Evolutionary conservation across 441 rosid genomes (phyloP).

Genomic region (Viola pubescens): DNA sequence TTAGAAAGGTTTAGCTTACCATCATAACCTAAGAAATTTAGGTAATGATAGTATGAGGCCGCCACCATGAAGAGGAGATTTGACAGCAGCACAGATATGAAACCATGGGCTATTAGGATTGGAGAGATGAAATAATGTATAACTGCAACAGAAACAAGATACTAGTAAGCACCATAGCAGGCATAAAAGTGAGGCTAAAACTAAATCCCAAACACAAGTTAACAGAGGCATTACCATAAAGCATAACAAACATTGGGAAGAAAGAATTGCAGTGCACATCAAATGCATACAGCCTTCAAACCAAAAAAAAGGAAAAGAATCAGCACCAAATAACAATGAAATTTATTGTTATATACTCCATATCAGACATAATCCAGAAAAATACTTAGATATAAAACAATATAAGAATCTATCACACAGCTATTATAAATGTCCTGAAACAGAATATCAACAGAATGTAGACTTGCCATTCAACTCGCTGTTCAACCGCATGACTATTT

Average conservation of each 20-base stretch:
- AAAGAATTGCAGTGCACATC: slow-evolving; percentile 99
- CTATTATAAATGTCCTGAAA: slow-evolving; percentile 1
- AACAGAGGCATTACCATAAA: slow-evolving; percentile 55
- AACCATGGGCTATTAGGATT: slow-evolving; percentile 72
- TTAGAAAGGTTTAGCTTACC: slow-evolving; percentile 41
- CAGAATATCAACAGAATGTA: slow-evolving; percentile 16
- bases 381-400: background rate
- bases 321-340: background rate
- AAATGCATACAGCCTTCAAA: slow-evolving; percentile 83
- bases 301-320: slow-evolving; percentile 7
- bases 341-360: background rate
- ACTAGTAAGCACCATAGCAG: slow-evolving; percentile 6
- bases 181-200: slow-evolving; percentile 7
- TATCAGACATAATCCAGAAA: background rate
- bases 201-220: slow-evolving; percentile 6
- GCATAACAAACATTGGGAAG: slow-evolving; percentile 94
- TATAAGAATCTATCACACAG: background rate
- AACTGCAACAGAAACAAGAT: slow-evolving; percentile 44
- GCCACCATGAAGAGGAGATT: slow-evolving; percentile 93
- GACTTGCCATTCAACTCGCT: slow-evolving; percentile 91
- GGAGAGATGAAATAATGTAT: slow-evolving; percentile 87
- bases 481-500: slow-evolving; percentile 93
- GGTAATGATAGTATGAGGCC: slow-evolving; percentile 88
- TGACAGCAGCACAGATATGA: slow-evolving; percentile 71
- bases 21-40: slow-evolving; percentile 91